A percentile compares a stretch with the other conserved stretches of the same genome.
Conservation (phyloP, 2,329 filamentous ascomycete genomes). For the Dactylellina sp. region DNA sequence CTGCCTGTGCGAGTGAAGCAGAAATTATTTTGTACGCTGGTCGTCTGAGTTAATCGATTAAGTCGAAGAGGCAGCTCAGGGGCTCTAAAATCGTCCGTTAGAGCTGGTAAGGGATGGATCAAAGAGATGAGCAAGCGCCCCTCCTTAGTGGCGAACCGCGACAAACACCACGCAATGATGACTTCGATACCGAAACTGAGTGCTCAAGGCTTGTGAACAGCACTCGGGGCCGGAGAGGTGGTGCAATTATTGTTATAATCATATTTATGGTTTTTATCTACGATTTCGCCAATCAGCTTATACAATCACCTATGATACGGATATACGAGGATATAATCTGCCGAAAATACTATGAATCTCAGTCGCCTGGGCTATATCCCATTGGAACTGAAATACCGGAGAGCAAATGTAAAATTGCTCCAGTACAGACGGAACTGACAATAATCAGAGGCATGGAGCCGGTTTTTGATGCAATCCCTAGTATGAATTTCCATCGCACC, state of each 20-base stretch:
- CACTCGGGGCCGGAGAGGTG: neutral
- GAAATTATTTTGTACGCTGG: no score
- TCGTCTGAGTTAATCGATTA: no score
- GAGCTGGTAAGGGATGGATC: no score
- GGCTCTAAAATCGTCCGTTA: no score
- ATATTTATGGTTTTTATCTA: constrained; percentile 13
- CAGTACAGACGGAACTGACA: constrained; percentile 20
- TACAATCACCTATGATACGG: constrained; percentile 6
- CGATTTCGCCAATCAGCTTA: constrained; percentile 10
- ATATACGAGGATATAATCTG: constrained; percentile 39
- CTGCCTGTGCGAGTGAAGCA: no score
- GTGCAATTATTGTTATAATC: neutral
- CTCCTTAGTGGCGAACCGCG: no score
- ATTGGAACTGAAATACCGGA: constrained; percentile 15
- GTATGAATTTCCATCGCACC: constrained; percentile 7
- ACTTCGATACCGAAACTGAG: no score
- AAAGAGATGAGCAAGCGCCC: no score
- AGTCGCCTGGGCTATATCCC: neutral
- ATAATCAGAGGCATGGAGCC: constrained; percentile 22
- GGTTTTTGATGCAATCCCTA: constrained; percentile 25
- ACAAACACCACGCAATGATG: no score
- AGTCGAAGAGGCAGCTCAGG: no score
- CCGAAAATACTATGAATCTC: constrained; percentile 14
- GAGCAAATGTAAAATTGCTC: constrained; percentile 27
- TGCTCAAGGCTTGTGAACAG: no score